These are phyloP conservation scores for Sporothrix dimorphospora DNA, from an alignment of 2,329 filamentous ascomycete genomes.

Conservation along the genomic window DNA sequence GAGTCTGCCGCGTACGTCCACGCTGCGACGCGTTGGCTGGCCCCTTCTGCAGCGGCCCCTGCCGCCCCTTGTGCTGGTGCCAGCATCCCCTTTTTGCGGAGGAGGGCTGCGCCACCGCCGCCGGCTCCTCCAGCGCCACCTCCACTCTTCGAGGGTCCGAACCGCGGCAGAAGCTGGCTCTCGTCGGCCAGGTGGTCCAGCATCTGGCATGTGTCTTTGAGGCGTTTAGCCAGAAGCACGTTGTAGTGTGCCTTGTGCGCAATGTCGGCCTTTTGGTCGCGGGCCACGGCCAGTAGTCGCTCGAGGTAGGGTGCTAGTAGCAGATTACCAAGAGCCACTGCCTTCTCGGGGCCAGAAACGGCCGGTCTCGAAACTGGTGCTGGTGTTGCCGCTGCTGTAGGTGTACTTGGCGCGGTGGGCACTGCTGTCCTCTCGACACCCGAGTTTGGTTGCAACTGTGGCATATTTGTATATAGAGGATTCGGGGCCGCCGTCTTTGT, in stretches of 20 bases:
- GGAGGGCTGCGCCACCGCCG: slow-evolving; percentile 23
- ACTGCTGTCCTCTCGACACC: neutral
- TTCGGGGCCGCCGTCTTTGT: neutral
- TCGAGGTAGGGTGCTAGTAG: slow-evolving; percentile 62
- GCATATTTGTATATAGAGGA: slow-evolving; percentile 35
- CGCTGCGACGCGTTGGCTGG: slow-evolving; percentile 50
- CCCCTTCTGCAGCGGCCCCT: slow-evolving; percentile 45
- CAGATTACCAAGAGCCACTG: slow-evolving; percentile 38
- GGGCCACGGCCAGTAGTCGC: slow-evolving; percentile 55
- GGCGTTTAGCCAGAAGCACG: slow-evolving; percentile 53
- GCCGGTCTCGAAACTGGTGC: slow-evolving; percentile 22
- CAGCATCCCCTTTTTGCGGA: slow-evolving; percentile 46
- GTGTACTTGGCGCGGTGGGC: neutral
- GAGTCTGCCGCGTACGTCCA: slow-evolving; percentile 65
- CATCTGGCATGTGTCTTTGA: slow-evolving; percentile 53
- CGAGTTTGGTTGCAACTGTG: slow-evolving; percentile 37
- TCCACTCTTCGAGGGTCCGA: slow-evolving; percentile 47
- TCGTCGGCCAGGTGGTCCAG: slow-evolving; percentile 62
- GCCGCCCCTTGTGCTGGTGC: slow-evolving; percentile 42
- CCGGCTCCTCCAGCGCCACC: neutral
- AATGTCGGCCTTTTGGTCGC: slow-evolving; percentile 60
- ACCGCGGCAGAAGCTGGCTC: slow-evolving; percentile 61
- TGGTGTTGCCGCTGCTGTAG: neutral
- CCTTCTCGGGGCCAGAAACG: neutral
- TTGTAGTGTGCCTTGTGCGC: slow-evolving; percentile 63